Conservation (phyloP, 441 rosid species). For the Adansonia grandidieri region DNA sequence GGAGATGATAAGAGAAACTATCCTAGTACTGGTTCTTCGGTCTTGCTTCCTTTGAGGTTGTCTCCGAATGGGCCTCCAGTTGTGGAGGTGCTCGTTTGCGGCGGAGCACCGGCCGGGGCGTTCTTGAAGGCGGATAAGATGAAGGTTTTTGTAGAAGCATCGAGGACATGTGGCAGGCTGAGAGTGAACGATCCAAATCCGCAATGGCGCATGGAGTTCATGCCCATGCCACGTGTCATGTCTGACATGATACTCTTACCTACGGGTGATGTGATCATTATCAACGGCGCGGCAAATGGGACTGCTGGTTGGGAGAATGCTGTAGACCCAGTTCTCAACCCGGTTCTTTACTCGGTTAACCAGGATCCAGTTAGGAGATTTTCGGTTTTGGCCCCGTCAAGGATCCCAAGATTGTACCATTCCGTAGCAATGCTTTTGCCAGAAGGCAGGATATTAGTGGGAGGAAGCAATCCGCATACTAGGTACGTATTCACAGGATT, state of each 20-base stretch:
- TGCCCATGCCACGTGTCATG: constrained; percentile 42
- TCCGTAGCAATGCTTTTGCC: constrained; percentile 67
- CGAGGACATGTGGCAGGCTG: constrained; percentile 39
- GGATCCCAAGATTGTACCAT: constrained; percentile 75
- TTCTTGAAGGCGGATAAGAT: constrained; percentile 27
- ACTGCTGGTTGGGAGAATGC: constrained; percentile 46
- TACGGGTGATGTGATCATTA: constrained; percentile 38
- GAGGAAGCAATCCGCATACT: constrained; percentile 85
- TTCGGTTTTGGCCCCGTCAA: constrained; percentile 49
- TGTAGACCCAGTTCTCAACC: constrained; percentile 39
- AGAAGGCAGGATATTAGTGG: constrained; percentile 82
- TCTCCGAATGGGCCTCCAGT: not conserved
- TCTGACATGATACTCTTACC: constrained; percentile 48
- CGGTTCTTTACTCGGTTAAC: constrained; percentile 36
- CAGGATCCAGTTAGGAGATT: constrained; percentile 43
- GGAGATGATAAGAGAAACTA: constrained; percentile 55
- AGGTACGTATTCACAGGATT: constrained; percentile 61
- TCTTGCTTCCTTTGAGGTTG: constrained; percentile 46
- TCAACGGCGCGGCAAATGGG: constrained; percentile 40
- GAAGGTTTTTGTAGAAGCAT: constrained; percentile 35
- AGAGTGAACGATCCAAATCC: constrained; percentile 36
- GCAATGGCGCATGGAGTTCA: constrained; percentile 40
- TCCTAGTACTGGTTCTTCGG: constrained; percentile 63
- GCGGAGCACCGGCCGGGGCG: constrained; percentile 49
- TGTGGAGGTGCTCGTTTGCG: constrained; percentile 42